A percentile compares a stretch with the other conserved stretches of the same genome.
Conservation (phyloP, 345 rosid species). For the Zanthoxylum bungeanum region DNA sequence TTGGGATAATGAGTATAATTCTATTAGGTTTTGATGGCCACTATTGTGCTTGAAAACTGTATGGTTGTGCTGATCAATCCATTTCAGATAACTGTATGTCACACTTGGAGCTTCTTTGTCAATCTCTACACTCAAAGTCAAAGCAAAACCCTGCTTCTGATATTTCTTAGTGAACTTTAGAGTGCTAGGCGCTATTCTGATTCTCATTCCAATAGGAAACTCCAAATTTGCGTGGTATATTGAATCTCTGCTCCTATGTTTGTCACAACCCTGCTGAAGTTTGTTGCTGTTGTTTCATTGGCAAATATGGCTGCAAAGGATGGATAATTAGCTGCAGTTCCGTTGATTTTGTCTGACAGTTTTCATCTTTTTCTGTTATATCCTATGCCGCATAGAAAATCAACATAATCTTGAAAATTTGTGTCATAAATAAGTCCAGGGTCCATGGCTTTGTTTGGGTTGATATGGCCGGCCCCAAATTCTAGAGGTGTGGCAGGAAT, state of each 20-base stretch:
- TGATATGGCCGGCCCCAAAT: constrained; percentile 38
- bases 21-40: constrained; percentile 24
- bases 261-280: constrained; percentile 27
- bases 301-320: constrained; percentile 28
- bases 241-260: constrained; percentile 27
- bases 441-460: constrained; percentile 43
- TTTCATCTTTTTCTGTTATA: constrained; percentile 36
- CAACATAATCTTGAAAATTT: constrained; percentile 31
- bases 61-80: constrained; percentile 40
- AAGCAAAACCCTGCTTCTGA: constrained; percentile 3
- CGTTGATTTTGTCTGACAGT: constrained; percentile 28
- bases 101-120: not conserved
- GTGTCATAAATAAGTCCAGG: constrained; percentile 45
- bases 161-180: constrained; percentile 18
- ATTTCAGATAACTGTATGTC: constrained; percentile 30
- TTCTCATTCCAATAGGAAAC: constrained; percentile 15
- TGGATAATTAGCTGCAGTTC: constrained; percentile 41
- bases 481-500: constrained; percentile 38
- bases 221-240: constrained; percentile 16
- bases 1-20: not conserved
- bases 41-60: constrained; percentile 38
- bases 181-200: constrained; percentile 15
- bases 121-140: constrained; percentile 26
- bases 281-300: constrained; percentile 16
- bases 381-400: constrained; percentile 35